phyloP scores from a whole-genome alignment of 2,329 filamentous ascomycete genomes.

The Sarocladiaceae sp. region DNA sequence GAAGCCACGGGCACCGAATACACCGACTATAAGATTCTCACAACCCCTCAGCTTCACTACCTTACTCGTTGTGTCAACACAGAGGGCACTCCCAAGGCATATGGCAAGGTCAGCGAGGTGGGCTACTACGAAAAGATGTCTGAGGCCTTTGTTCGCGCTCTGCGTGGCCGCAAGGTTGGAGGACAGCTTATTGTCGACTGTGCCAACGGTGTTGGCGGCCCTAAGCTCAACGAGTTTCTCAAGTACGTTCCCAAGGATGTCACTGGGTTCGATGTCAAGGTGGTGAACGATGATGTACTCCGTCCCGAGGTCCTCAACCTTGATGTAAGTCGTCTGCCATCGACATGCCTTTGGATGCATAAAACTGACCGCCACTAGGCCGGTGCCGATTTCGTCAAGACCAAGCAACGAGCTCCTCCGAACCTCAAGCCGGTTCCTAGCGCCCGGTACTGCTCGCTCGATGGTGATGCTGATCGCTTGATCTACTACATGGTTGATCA shows the following conservation, averaged over 20 bases:
- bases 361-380: conserved; percentile 46
- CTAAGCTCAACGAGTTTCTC: conserved; percentile 79
- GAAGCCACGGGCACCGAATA: conserved; percentile 67
- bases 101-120: conserved; percentile 80
- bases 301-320: conserved; percentile 84
- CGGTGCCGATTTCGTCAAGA: conserved; percentile 96
- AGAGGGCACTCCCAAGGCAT: conserved; percentile 76
- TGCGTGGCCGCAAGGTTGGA: conserved; percentile 67
- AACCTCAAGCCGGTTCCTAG: conserved; percentile 69
- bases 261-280: conserved; percentile 70
- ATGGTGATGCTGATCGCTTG: conserved; percentile 91
- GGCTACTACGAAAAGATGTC: conserved; percentile 94
- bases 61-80: conserved; percentile 93
- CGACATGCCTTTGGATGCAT: neutral
- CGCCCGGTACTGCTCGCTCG: conserved; percentile 81
- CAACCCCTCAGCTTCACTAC: conserved; percentile 97
- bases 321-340: conserved; percentile 52
- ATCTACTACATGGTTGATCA: conserved; percentile 91
- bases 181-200: conserved; percentile 83
- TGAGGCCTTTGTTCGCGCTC: conserved; percentile 75
- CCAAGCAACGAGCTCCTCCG: conserved; percentile 83
- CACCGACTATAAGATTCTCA: conserved; percentile 84
- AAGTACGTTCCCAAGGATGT: conserved; percentile 70
- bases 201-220: conserved; percentile 92
- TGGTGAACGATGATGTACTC: conserved; percentile 90